Conservation (phyloP, 768 basidiomycete genomes). For the Lentinula sp. region DNA sequence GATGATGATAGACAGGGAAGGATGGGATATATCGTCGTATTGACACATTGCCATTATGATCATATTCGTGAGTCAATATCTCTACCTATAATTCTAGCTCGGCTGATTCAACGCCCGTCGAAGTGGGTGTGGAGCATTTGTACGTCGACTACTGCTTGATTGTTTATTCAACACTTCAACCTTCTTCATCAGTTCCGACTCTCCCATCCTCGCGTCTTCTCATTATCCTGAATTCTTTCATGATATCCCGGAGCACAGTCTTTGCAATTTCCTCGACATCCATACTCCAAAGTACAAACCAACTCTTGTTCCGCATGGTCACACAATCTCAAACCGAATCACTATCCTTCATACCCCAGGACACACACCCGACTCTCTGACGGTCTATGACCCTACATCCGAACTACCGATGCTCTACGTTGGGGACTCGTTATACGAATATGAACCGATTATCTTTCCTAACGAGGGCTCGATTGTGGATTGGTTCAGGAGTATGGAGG, state of each 20-base stretch:
- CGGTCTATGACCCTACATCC: slow-evolving; percentile 42
- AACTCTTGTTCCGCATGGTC: slow-evolving; percentile 33
- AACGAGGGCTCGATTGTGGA: slow-evolving; percentile 43
- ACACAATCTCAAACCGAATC: slow-evolving; percentile 22
- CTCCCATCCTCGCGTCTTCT: slow-evolving; percentile 41
- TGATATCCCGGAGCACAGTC: slow-evolving; percentile 37
- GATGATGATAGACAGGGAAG: slow-evolving; percentile 12
- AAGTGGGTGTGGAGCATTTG: slow-evolving; percentile 49
- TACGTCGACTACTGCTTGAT: slow-evolving; percentile 11
- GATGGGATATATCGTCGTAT: slow-evolving; percentile 40
- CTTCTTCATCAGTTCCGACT: slow-evolving; percentile 26
- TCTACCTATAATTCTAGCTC: no score
- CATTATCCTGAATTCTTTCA: slow-evolving; percentile 38
- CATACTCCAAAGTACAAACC: slow-evolving; percentile 39
- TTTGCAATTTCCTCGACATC: slow-evolving; percentile 36
- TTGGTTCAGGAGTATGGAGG: slow-evolving; percentile 42
- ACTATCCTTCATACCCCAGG: slow-evolving; percentile 49
- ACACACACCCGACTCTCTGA: slow-evolving; percentile 55
- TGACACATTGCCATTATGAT: slow-evolving; percentile 53
- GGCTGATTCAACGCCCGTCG: neutral
- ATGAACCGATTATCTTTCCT: slow-evolving; percentile 50
- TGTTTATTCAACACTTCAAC: neutral
- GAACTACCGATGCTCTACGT: slow-evolving; percentile 40
- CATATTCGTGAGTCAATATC: slow-evolving; percentile 40
- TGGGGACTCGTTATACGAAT: slow-evolving; percentile 52